These are phyloP conservation scores for Penicillium sp. DNA, from an alignment of 2,329 filamentous ascomycete genomes.

Conservation along the genomic window DNA sequence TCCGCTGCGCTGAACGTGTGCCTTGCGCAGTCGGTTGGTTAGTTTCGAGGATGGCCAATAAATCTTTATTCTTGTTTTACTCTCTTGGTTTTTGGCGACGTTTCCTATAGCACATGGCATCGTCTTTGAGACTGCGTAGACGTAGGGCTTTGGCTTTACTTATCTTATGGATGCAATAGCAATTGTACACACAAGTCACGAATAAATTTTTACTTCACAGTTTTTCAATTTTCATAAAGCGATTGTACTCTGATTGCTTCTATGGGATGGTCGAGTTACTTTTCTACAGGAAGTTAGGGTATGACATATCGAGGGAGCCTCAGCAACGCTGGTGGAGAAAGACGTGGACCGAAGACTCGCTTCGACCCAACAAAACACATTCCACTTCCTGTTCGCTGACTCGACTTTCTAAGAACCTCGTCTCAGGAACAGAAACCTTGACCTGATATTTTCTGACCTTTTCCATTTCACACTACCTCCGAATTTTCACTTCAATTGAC, in stretches of 20 bases:
- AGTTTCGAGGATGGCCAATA: not conserved
- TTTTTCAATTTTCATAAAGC: not conserved
- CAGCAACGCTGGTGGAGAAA: slow-evolving; percentile 34
- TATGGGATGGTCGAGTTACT: no score
- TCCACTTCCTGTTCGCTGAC: not conserved
- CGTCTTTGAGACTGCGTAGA: slow-evolving; percentile 16
- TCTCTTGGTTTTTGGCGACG: slow-evolving; percentile 9
- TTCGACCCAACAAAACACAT: slow-evolving; percentile 12
- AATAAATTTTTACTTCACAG: not conserved
- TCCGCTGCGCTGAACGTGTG: slow-evolving; percentile 42
- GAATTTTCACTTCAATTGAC: not conserved
- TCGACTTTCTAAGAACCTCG: not conserved
- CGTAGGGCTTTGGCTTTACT: not conserved
- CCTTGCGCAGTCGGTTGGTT: not conserved
- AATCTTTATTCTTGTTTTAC: not conserved
- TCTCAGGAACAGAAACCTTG: not conserved
- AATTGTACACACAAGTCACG: slow-evolving; percentile 7
- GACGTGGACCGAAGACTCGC: slow-evolving; percentile 36
- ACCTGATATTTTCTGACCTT: no score
- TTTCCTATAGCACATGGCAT: slow-evolving; percentile 7
- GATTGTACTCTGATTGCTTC: no score
- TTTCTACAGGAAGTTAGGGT: not conserved
- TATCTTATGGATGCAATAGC: slow-evolving; percentile 14
- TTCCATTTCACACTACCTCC: slow-evolving; percentile 7
- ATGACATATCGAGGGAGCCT: slow-evolving; percentile 8